These are phyloP conservation scores for Symbiodinium natans DNA, from an alignment of 73 alveolate genomes.

Conservation along the genomic window DNA sequence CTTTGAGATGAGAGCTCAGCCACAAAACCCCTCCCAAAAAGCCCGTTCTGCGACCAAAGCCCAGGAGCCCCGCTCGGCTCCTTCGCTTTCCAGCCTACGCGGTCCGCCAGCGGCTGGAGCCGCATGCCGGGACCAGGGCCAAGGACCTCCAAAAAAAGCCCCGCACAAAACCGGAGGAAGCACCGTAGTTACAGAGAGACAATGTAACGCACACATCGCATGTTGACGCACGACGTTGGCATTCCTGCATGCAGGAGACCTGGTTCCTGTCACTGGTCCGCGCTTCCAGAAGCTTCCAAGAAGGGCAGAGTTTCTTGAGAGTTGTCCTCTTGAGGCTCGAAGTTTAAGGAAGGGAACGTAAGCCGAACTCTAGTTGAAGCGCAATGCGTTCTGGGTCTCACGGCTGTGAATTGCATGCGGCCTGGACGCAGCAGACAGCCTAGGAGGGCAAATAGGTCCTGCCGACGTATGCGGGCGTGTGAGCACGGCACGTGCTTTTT, in stretches of 20 bases:
- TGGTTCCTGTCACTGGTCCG: slow-evolving; percentile 40
- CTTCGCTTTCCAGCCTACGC: slow-evolving; percentile 86
- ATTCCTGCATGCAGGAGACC: slow-evolving; percentile 14
- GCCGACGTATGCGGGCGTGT: too few relatives aligned
- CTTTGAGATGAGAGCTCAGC: too few relatives aligned
- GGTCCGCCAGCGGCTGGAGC: slow-evolving; percentile 52
- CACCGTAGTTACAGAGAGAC: too few relatives aligned
- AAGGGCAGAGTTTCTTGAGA: neutral
- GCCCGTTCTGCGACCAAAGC: too few relatives aligned
- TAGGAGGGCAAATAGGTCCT: too few relatives aligned
- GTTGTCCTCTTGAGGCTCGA: neutral
- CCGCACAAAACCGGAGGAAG: too few relatives aligned
- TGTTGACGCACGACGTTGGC: neutral
- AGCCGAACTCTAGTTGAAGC: too few relatives aligned
- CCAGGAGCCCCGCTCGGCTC: slow-evolving; percentile 86
- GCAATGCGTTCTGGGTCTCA: too few relatives aligned
- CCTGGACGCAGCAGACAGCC: too few relatives aligned
- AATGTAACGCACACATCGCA: neutral
- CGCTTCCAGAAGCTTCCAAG: neutral
- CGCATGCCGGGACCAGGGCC: neutral
- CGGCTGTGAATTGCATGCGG: too few relatives aligned
- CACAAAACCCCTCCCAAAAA: too few relatives aligned
- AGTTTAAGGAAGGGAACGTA: neutral
- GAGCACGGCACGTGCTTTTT: too few relatives aligned
- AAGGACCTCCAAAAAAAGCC: neutral